These are phyloP conservation scores for Daldinia bambusicola DNA, from an alignment of 495 filamentous ascomycete species.

Conservation along the genomic window DNA sequence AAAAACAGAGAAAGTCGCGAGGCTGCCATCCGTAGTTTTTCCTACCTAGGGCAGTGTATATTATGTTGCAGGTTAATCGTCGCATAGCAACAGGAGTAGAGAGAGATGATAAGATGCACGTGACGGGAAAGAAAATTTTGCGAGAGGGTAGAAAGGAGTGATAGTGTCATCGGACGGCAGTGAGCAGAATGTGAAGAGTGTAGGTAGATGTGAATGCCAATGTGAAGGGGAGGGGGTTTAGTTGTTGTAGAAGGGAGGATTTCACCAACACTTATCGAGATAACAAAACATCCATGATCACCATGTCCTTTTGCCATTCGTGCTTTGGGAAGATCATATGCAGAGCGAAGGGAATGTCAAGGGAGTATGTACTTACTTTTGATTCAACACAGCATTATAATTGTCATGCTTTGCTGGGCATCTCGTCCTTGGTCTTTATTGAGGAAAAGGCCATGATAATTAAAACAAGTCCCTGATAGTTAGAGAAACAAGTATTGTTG, in stretches of 20 bases:
- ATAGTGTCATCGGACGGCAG: background rate
- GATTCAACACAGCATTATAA: background rate
- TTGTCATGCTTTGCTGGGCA: no score
- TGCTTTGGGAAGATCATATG: background rate
- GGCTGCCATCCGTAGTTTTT: background rate
- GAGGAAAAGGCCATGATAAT: background rate
- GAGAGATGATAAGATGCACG: background rate
- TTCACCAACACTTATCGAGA: background rate
- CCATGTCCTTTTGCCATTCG: background rate
- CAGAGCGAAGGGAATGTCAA: background rate
- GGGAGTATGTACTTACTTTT: background rate
- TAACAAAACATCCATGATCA: background rate
- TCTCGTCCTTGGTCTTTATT: background rate
- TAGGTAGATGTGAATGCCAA: background rate
- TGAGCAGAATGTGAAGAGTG: background rate
- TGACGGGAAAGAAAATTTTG: background rate
- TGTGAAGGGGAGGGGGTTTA: background rate
- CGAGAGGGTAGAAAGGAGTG: background rate
- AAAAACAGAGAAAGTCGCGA: background rate
- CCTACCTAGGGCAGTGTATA: background rate
- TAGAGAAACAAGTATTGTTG: no score
- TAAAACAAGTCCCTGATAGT: no score
- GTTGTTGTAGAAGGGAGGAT: background rate
- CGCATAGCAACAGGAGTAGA: background rate
- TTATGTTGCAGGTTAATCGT: background rate